A percentile compares a stretch with the other conserved stretches of the same genome.
Conservation (phyloP, 371 early-diverging fungal genomes). For the Apophysomyces elegans region DNA sequence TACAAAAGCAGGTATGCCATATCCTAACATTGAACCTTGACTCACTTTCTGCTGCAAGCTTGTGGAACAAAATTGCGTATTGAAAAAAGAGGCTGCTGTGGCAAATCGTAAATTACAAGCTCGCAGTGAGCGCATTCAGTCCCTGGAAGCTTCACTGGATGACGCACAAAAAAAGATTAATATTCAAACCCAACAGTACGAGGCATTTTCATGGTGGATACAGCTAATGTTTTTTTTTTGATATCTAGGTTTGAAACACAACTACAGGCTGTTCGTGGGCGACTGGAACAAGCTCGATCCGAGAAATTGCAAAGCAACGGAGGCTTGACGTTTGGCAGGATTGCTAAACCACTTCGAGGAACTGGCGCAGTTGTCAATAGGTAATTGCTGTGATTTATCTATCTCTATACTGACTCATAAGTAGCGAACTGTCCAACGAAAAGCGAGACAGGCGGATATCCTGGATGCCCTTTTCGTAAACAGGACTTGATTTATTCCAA, state of each 20-base stretch:
- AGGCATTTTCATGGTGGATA: background rate
- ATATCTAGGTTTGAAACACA: constrained; percentile 76
- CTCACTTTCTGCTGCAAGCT: constrained; percentile 45
- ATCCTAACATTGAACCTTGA: background rate
- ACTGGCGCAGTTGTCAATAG: constrained; percentile 53
- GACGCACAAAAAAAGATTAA: constrained; percentile 75
- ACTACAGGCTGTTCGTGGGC: constrained; percentile 74
- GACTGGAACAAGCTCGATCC: constrained; percentile 71
- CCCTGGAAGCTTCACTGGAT: constrained; percentile 79
- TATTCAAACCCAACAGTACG: constrained; percentile 80
- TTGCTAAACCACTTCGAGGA: constrained; percentile 93
- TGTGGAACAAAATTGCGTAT: constrained; percentile 88
- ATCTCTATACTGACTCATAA: no score
- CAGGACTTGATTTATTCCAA: no score
- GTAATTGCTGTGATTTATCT: background rate
- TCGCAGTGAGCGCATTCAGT: constrained; percentile 90
- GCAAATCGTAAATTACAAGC: constrained; percentile 88
- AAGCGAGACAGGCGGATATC: no score
- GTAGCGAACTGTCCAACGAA: no score
- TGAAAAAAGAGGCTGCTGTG: constrained; percentile 90
- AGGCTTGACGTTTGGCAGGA: constrained; percentile 75
- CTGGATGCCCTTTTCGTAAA: no score
- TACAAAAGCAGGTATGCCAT: constrained; percentile 80
- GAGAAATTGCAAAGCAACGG: constrained; percentile 49
- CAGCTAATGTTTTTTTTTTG: background rate